These are phyloP conservation scores for Chlorella sorokiniana DNA, from an alignment of 139 green algal genomes.

Conservation along the genomic window DNA sequence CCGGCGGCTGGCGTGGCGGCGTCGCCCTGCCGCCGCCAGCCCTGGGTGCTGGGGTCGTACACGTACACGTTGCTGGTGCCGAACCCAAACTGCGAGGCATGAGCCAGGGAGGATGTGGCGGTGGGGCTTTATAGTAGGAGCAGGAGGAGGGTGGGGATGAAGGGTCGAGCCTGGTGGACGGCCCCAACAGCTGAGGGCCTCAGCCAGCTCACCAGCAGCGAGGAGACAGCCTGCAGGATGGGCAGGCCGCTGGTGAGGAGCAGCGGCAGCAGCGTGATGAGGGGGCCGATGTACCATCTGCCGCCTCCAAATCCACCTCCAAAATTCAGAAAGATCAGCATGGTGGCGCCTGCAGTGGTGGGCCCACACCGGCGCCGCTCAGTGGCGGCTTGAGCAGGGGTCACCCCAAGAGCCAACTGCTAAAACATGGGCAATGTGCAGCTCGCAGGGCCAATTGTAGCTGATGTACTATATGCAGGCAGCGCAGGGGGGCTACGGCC, in stretches of 20 bases:
- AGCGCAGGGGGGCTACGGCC: no score
- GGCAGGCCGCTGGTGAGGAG: constrained; percentile 6
- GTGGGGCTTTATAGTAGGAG: no score
- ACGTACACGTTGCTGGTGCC: background rate
- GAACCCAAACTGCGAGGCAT: constrained; percentile 6
- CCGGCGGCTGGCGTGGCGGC: background rate
- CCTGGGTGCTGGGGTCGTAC: background rate
- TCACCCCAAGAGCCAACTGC: no score
- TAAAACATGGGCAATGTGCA: no score
- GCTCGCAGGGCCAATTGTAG: no score
- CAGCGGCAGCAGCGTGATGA: constrained; percentile 22
- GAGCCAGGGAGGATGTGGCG: no score
- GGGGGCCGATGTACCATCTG: constrained; percentile 21
- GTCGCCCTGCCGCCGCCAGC: background rate
- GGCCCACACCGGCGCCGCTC: background rate
- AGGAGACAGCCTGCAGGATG: background rate
- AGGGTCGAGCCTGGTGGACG: background rate
- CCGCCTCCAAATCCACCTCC: background rate
- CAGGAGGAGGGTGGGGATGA: background rate
- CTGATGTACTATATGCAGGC: no score
- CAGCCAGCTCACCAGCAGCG: constrained; percentile 14
- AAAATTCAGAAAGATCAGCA: constrained; percentile 32
- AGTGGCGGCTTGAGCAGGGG: no score
- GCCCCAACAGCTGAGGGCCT: background rate
- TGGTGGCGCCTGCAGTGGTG: background rate